These are phyloP conservation scores for Nymphaea thermarum DNA, from an alignment of 164 flowering plant species.

Conservation along the genomic window DNA sequence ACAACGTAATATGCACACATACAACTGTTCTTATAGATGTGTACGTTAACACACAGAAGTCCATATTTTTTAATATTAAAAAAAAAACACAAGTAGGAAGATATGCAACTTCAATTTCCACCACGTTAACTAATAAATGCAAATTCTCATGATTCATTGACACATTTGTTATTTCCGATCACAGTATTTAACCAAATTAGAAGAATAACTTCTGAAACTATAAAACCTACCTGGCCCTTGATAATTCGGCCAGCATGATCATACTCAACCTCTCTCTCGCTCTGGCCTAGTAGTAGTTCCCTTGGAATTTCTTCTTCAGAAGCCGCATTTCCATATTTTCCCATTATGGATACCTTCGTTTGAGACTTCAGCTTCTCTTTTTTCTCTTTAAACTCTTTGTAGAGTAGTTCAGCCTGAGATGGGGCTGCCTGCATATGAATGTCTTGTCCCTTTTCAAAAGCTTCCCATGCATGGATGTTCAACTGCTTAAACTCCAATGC, in stretches of 20 bases:
- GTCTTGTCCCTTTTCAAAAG: constrained; percentile 80
- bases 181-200: background rate
- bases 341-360: constrained; percentile 56
- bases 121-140: too few relatives aligned
- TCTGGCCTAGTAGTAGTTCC: constrained; percentile 27
- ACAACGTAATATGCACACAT: too few relatives aligned
- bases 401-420: constrained; percentile 66
- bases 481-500: constrained; percentile 72
- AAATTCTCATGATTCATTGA: too few relatives aligned
- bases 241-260: constrained; percentile 93
- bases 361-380: constrained; percentile 19
- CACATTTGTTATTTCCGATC: too few relatives aligned
- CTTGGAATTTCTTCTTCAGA: constrained; percentile 46
- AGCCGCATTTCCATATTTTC: constrained; percentile 83
- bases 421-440: constrained; percentile 86
- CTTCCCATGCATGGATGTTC: constrained; percentile 67
- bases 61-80: too few relatives aligned
- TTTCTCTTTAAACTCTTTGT: constrained; percentile 39
- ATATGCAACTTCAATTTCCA: too few relatives aligned
- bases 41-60: too few relatives aligned
- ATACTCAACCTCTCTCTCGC: constrained; percentile 49
- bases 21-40: too few relatives aligned
- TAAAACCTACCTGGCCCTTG: constrained; percentile 57
- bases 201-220: background rate
- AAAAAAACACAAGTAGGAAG: too few relatives aligned